Conservation (phyloP, 129 eudicot species). For the Flaveria bidentis region DNA sequence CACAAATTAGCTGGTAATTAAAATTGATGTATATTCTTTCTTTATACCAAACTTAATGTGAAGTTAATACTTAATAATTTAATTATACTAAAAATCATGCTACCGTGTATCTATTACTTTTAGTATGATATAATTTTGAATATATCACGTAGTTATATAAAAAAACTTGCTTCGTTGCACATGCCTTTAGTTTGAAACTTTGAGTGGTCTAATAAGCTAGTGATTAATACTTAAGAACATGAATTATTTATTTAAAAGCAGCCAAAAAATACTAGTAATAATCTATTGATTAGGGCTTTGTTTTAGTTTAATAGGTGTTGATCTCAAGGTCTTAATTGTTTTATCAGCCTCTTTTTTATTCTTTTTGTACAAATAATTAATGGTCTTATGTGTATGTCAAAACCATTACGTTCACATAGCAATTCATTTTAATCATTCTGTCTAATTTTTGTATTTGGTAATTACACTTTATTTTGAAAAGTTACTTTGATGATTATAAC, state of each 20-base stretch:
- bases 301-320: slow-evolving; percentile 28
- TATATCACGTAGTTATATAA: slow-evolving; percentile 7
- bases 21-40: not conserved
- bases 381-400: no score
- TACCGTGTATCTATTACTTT: not conserved
- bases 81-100: not conserved
- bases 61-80: not conserved
- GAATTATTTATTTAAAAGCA: slow-evolving; percentile 2
- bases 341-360: not conserved
- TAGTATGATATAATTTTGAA: not conserved
- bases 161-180: slow-evolving; percentile 10
- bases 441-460: no score
- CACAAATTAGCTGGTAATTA: no score
- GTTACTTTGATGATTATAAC: no score
- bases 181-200: slow-evolving; percentile 24
- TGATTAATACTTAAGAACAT: slow-evolving; percentile 6
- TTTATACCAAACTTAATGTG: not conserved
- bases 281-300: slow-evolving; percentile 5
- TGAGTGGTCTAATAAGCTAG: slow-evolving; percentile 14
- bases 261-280: slow-evolving; percentile 10
- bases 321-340: slow-evolving; percentile 30
- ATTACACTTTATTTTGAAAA: no score
- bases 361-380: not conserved
- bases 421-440: no score
- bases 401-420: not conserved